Base-by-base conservation (phyloP, 495 filamentous ascomycete species). In the Neurospora tetraspora region DNA sequence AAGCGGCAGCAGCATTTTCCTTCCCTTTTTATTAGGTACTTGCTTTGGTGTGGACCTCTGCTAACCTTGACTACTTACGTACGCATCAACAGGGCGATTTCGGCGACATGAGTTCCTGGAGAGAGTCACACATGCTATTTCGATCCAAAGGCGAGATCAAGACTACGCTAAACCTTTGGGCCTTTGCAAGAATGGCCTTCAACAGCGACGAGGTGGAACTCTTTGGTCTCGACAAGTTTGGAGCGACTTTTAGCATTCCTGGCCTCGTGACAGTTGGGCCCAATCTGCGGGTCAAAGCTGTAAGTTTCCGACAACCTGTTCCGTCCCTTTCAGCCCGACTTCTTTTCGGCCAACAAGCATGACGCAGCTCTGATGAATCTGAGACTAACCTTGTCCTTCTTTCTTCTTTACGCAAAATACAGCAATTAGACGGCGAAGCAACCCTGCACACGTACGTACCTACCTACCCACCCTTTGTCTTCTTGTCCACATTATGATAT, bases 201-300 rank as follows among this genome's bases (percentile, higher is more conserved):
- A 37, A 70, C 23, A 73, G 23, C 20, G 45, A 47, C 16, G 53
- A 73, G 20, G 70, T 71, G 6, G 70, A 75, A 39, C 36, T 77
- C 18, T 65, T 74, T 36, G 70, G 70, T 40, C 38, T 69, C 27
- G 31, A 73, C 68, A 69, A 43, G 11, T 73, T 75, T 70, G 78
- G 79, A 23, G 81, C 80, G 0, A 74, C 73, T 6, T 80, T 84
- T 71, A 34, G 43, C 7, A 77, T 84, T 9, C 82, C 81, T 0
- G 80, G 80, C 1, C 76, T 84, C 36, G 74, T 77, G 0, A 82
- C 79, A 2, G 72, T 84, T 18, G 81, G 81, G 5, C 81, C 82
- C 5, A 71, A 79, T 12, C 70, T 83, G 59, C 75, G 72, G 11
- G 31, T 84, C 18, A 45, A 74, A 61, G 27, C 40, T 38, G 61